A percentile compares a stretch with the other conserved stretches of the same genome.
Conservation (phyloP, 768 basidiomycete genomes). For the Lactarius hengduanensis region DNA sequence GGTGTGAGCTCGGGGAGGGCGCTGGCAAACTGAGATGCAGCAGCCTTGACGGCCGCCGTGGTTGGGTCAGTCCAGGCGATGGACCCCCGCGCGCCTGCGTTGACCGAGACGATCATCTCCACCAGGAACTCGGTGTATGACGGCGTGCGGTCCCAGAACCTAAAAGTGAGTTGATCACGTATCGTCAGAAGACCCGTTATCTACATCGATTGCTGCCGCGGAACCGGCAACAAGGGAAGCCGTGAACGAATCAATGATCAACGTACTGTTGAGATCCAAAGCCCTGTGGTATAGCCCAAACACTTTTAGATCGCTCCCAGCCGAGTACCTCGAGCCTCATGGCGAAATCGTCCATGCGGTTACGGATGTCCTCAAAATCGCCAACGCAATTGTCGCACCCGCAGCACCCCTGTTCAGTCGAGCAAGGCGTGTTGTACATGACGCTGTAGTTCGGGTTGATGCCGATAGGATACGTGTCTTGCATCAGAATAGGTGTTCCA, state of each 20-base stretch:
- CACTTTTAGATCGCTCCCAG: constrained; percentile 64
- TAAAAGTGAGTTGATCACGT: constrained; percentile 27
- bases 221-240: background rate
- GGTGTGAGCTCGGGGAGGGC: constrained; percentile 31
- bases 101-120: constrained; percentile 64
- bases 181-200: background rate
- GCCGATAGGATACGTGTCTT: constrained; percentile 55
- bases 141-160: constrained; percentile 62
- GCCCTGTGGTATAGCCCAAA: constrained; percentile 81
- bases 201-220: background rate
- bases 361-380: constrained; percentile 63
- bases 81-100: constrained; percentile 59
- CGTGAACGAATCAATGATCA: constrained; percentile 16
- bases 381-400: constrained; percentile 74
- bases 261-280: constrained; percentile 53
- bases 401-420: constrained; percentile 65
- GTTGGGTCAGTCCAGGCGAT: constrained; percentile 47
- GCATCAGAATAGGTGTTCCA: constrained; percentile 70
- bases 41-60: constrained; percentile 39
- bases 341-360: constrained; percentile 63
- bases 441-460: constrained; percentile 66
- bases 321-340: constrained; percentile 60
- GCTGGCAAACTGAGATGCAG: constrained; percentile 38
- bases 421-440: constrained; percentile 62
- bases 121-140: constrained; percentile 71